Percentiles rank a stretch among this genome's conserved stretches.
Evolutionary conservation across 2,329 filamentous ascomycete genomes (phyloP).

Genomic region (Apiospora arundinis): DNA sequence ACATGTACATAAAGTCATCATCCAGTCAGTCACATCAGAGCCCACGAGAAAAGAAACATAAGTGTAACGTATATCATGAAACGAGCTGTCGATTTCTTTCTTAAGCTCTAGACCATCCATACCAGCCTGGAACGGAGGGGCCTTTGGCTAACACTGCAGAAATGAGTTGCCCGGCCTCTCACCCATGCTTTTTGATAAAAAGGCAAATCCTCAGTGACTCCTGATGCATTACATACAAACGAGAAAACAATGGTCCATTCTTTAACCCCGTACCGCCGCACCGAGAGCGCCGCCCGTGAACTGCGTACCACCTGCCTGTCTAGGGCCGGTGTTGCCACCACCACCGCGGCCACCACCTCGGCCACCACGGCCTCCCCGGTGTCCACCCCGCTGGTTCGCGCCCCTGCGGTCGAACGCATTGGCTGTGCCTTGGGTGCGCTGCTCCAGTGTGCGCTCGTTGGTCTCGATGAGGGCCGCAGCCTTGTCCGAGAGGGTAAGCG

Average conservation of each 20-base stretch:
- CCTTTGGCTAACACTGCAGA: conserved; percentile 19
- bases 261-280: conserved; percentile 66
- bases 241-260: conserved; percentile 34
- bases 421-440: conserved; percentile 92
- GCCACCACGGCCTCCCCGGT: conserved; percentile 47
- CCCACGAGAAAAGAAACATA: not conserved
- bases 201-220: conserved; percentile 25
- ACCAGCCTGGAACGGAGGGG: conserved; percentile 12
- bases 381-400: conserved; percentile 72
- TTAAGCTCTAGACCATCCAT: conserved; percentile 22
- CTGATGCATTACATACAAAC: conserved; percentile 33
- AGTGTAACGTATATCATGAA: conserved; percentile 4
- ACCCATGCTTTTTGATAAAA: conserved; percentile 24
- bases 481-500: conserved; percentile 94
- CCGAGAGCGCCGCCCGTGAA: conserved; percentile 84
- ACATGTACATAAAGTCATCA: too few species aligned
- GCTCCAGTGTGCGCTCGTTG: conserved; percentile 96
- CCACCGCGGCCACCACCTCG: conserved; percentile 46
- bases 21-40: not conserved
- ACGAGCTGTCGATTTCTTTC: conserved; percentile 20
- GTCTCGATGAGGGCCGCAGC: conserved; percentile 93
- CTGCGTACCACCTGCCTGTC: conserved; percentile 75
- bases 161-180: conserved; percentile 19
- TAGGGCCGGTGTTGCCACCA: conserved; percentile 60
- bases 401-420: conserved; percentile 96